phyloP scores from a whole-genome alignment of 2,329 filamentous ascomycete genomes.

The Chrysoporthe austroafricana region DNA sequence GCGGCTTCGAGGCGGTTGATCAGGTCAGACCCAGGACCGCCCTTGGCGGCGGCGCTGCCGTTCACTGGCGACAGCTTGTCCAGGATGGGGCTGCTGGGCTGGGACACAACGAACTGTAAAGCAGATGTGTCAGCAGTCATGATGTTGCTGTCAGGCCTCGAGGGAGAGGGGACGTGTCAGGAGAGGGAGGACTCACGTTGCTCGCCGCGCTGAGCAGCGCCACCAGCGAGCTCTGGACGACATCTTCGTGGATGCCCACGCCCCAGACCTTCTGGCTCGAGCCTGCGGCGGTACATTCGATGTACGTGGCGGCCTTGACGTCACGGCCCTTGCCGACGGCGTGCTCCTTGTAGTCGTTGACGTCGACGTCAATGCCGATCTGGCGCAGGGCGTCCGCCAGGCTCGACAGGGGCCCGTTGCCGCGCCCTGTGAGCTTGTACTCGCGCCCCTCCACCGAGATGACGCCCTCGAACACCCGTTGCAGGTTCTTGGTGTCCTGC shows the following conservation, averaged over 20 bases:
- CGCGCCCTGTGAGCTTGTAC: conserved; percentile 76
- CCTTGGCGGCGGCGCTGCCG: conserved; percentile 32
- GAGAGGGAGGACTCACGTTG: conserved; percentile 64
- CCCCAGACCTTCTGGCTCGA: conserved; percentile 81
- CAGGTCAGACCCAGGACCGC: conserved; percentile 31
- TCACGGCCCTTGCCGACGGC: conserved; percentile 80
- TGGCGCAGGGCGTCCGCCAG: conserved; percentile 79
- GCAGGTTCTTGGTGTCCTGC: conserved; percentile 76
- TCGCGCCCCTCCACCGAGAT: conserved; percentile 81
- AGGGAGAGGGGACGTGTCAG: not conserved
- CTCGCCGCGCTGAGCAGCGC: conserved; percentile 84
- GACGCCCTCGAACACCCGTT: conserved; percentile 82
- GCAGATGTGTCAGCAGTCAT: not conserved
- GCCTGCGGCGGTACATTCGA: conserved; percentile 77
- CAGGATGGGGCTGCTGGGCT: conserved; percentile 70
- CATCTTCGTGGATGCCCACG: conserved; percentile 89
- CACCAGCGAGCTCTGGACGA: conserved; percentile 86
- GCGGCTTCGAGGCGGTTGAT: conserved; percentile 43
- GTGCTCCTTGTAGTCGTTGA: conserved; percentile 95
- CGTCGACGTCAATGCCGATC: conserved; percentile 85
- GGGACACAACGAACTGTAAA: conserved; percentile 70
- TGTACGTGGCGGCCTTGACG: conserved; percentile 93
- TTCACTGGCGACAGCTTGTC: conserved; percentile 19
- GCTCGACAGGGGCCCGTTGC: conserved; percentile 89
- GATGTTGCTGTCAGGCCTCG: not conserved